Evolutionary conservation across 192 early-diverging fungal species (phyloP), one percentile per base, ranked within the genome.

Genomic region (Rhizophagus prolifer): DNA sequence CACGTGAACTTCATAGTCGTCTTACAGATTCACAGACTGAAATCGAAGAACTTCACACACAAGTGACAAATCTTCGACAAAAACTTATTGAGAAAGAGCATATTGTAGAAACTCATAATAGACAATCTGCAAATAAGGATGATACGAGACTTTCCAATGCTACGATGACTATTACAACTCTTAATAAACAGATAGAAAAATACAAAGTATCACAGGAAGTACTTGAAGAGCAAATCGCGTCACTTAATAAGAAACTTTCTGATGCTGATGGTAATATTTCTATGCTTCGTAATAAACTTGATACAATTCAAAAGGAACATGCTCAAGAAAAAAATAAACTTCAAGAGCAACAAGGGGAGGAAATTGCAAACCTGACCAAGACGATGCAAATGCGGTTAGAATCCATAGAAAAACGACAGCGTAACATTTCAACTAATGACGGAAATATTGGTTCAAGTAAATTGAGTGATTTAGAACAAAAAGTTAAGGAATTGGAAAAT

Each of bases 21-120:
- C n/a, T 70, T n/a, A 26, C 23, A n/a, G 46, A 70, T 50, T 70
- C 68, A 26, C 34, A 70, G 2, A 8, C 28, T 70, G 68, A 70
- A 70, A 70, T 70, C 26, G 68, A 70, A 44, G 41, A 70, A 47
- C 68, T 70, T 8, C 68, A 70, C 2, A 13, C 1, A 10, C 31
- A 50, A n/a, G 36, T 70, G 4, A 70, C 68, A 26, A 23, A 70
- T 36, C 68, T 70, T 26, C 30, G 36, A 7, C 34, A 70, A 46
- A 8, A 70, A 70, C 68, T 70, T 8, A 70, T 70, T 25, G 68
- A 46, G 41, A 70, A 44, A 47, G 38, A 41, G n/a, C 41, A 26
- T 44, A 16, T 30, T 16, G 36, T n/a, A 26, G 41, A 36, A 21
- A 70, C 16, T 4, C 68, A 41, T 16, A 41, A 28, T n/a, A 66